Base-by-base conservation (phyloP, 1,284 basidiomycete genomes). In the Cerioporus squamosus region DNA sequence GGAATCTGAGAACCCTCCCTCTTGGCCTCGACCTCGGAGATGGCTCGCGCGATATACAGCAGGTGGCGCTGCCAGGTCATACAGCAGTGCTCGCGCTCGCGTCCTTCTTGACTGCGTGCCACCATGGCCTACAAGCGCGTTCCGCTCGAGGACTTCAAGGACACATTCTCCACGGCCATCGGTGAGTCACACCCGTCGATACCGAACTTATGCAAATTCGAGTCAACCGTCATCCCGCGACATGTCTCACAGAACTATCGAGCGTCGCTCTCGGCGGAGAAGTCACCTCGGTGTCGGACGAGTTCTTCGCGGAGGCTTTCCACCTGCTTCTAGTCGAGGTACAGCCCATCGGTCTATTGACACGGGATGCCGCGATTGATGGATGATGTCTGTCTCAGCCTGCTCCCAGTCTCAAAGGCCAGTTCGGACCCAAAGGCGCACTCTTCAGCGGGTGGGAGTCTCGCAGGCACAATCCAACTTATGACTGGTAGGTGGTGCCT, bases 361-460 rank as follows among this genome's bases (percentile, higher is more conserved):
- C 33, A 39, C 10, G 10, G 51, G 44, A 39, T 52, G 29, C 26
- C 46, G 51, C 53, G 20, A 47, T 40, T 47, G 39, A 51, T 24
- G 55, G 36, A 40, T 39, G 23, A 44, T 23, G 10, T 55, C 42
- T 29, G 26, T 23, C 33, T 17, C 43, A 95, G 91, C 88, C 94
- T 15, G 84, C 94, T 40, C 82, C 82, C 5, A 93, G 87, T 67
- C 75, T 95, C 75, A 93, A 95, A 75, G 97, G 97, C 14, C 93
- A 95, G 66, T 99, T 97, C 68, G 97, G 97, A 1, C 94, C 95
- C 1, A 97, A 96, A 49, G 97, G 97, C 24, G 97, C 97, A 0
- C 76, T 98, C 38, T 99, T 86, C 74, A 94, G 92, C 67, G 97
- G 96, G 51, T 99, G 97, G 97, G 97, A 99, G 75, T 87, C 84